Base-by-base conservation (phyloP, 495 filamentous ascomycete genomes). In the Penicillium canariense region DNA sequence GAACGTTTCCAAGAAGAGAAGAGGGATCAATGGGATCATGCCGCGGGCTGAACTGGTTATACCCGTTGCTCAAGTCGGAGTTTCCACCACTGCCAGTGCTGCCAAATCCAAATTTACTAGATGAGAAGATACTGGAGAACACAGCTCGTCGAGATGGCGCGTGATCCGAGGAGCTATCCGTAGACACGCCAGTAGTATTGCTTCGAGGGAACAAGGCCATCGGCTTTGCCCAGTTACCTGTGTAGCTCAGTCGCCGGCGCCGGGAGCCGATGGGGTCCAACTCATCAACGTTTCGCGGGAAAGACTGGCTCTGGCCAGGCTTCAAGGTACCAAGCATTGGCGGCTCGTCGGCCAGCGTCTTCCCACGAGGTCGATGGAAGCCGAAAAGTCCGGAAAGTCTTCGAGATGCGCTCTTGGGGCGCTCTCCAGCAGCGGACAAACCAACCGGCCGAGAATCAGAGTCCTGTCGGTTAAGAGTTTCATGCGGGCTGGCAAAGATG, bases 261-360 rank as follows among this genome's bases (percentile, higher is more conserved):
- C 83, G 80, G 28, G 81, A 76, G n/a, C 77, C 81, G 20, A 84
- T 84, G n/a, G 85, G 82, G 60, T 89, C 87, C 26, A 89, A 79
- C 12, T 86, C 61, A 75, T 87, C 78, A 68, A 84, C 55, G 72
- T 83, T 75, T 65, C 83, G 83, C 53, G 90, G 90, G 57, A 93
- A 87, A 10, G 90, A 95, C 61, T 90, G 89, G 63, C 89, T 91
- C 62, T 96, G 88, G 3, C 82, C 81, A 46, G 84, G 73, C 65
- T 89, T 90, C 27, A 96, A 73, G 31, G 82, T 84, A 12, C 90
- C 90, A 17, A 95, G 66, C 36, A 84, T 76, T 14, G 85, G 86
- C 5, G 84, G 81, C 43, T 87, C 84, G 22, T 88, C 81, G 9
- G 88, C 86, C 44, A 79, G 68, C 3, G 83, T 81, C 67, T 93